Evolutionary conservation across 140 eudicot species (phyloP), one percentile per base, ranked within the genome.

Genomic region (Cichorium intybus): DNA sequence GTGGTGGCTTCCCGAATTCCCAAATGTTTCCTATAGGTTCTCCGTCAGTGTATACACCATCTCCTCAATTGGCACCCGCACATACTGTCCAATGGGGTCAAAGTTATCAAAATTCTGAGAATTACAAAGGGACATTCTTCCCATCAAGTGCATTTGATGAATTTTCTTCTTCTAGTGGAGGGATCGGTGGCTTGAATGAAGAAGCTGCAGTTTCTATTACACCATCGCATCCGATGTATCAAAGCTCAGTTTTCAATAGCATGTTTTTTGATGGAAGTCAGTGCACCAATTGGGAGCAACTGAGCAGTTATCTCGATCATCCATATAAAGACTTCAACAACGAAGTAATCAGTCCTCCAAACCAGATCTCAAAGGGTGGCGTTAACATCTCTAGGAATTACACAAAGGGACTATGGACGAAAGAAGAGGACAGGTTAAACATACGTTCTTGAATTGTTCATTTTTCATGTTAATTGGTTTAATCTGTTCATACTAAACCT

Each of bases 341-440:
- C 14, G 21, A n/a, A 43, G 67, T n/a, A n/a, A 37, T 31, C 33
- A 66, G 4, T 46, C 17, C 57, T 23, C 6, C 12, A 14, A 18
- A 18, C 14, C 56, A 29, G 59, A 65, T 31, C 24, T 47, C 34
- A 9, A 58, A 41, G 10, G 45, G 72, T 21, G 61, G 73, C 5
- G 11, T 9, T 24, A 68, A 37, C 54, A 41, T 16, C 5, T 26
- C 73, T 67, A 60, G 16, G 8, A 35, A 24, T 56, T 48, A 4
- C 10, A 46, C 65, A 46, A 80, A 76, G 68, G 77, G 74, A 15
- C 79, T 34, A 18, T 80, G 86, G 86, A 76, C 79, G 34, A 49
- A n/a, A 3, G 79, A 76, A 23, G 82, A 80, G 48, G 86, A 80
- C 74, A 80, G 79, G 86, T 80, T 70, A 14, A 62, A 29, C 10